Base-by-base conservation (phyloP, 441 rosid genomes). In the Viola pubescens region DNA sequence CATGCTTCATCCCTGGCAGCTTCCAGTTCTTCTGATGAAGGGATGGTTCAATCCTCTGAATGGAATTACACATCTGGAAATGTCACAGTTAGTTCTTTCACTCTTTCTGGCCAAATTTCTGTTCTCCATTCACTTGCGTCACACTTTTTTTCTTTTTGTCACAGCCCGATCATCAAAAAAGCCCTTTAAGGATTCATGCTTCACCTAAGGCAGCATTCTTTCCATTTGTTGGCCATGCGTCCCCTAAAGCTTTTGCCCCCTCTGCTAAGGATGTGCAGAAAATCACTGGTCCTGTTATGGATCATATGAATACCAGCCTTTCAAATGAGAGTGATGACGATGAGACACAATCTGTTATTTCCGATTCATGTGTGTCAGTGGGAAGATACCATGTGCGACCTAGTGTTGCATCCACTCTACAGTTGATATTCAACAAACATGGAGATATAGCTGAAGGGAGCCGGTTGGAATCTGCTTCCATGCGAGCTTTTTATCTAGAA, bases 361-460 rank as follows among this genome's bases (percentile, higher is more conserved):
- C 90, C 0, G 90, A 86, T 63, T 72, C 83, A 1, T 73, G 82
- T 48, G 83, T 84, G 37, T 73, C 83, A 0, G 84, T 86, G 11
- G 89, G 88, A 48, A 82, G 81, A 52, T 82, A 88, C 77, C 77
- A 71, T 5, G 91, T 84, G 62, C 75, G 71, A 57, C 75, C 81
- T 0, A 58, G 70, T 56, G 66, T 68, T 16, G 67, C 91, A 6
- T 46, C 81, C 9, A 71, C 68, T 57, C 73, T 88, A 46, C 65
- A 47, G 55, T 67, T 73, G 43, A 78, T 88, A 63, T 60, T 86
- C 1, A 73, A 73, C 1, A 84, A 78, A 56, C 75, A 86, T 4
- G 94, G 94, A 51, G 96, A 88, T 58, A 81, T 88, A 64, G 90
- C 90, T 0, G 76, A 71, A 48, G 74, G 76, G 68, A 84, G 84